Conservation (phyloP, 1,284 basidiomycete genomes). For the Uromyces viciae-fabae region DNA sequence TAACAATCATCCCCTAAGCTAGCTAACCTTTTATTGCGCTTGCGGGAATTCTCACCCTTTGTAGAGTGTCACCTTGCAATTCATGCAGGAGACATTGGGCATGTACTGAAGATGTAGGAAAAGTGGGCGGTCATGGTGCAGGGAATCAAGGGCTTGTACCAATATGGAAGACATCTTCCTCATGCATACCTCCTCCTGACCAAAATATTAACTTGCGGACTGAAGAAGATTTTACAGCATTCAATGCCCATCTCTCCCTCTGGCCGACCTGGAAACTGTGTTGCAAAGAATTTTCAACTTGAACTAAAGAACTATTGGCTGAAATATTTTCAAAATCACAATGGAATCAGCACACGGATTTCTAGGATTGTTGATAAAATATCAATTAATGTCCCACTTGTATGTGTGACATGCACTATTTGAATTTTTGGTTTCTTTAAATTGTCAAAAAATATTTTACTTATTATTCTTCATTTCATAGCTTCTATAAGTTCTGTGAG, state of each 20-base stretch:
- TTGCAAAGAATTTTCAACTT: neutral
- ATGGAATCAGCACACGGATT: neutral
- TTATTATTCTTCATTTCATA: too few relatives aligned
- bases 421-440: too few relatives aligned
- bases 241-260: neutral
- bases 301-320: neutral
- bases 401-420: too few relatives aligned
- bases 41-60: constrained; percentile 1
- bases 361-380: neutral
- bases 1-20: too few relatives aligned
- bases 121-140: constrained; percentile 13
- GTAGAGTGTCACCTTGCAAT: constrained; percentile 15
- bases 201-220: neutral
- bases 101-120: constrained; percentile 10
- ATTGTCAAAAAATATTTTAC: too few relatives aligned
- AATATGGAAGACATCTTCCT: neutral
- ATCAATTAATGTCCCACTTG: neutral
- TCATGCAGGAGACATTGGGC: constrained; percentile 13
- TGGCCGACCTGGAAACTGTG: neutral
- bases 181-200: neutral
- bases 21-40: neutral
- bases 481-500: too few relatives aligned
- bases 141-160: too few relatives aligned
- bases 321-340: neutral
- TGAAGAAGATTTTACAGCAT: neutral